These are phyloP conservation scores for Fraxinus quadrangulata DNA, from an alignment of 257 asterid species.

Conservation along the genomic window DNA sequence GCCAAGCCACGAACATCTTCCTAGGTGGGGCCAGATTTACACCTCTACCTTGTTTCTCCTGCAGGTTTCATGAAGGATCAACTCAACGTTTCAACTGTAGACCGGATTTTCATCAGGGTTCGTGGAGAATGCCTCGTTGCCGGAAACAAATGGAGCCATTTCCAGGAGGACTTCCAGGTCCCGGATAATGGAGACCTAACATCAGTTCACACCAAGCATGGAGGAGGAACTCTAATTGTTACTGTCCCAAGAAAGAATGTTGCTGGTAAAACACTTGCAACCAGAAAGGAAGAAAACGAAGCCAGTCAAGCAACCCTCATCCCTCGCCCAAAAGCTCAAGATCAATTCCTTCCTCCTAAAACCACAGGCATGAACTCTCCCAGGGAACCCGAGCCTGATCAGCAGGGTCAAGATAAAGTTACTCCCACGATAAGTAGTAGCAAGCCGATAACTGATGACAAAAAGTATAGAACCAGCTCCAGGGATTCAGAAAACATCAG, in stretches of 20 bases:
- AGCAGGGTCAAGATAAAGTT: conserved; percentile 25
- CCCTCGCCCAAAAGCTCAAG: conserved; percentile 20
- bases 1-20: too few relatives aligned
- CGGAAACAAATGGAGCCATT: conserved; percentile 76
- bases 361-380: conserved; percentile 8
- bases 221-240: conserved; percentile 58
- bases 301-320: conserved; percentile 2
- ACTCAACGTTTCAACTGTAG: conserved; percentile 65
- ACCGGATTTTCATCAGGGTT: conserved; percentile 50
- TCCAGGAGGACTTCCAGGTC: conserved; percentile 63
- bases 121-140: conserved; percentile 53
- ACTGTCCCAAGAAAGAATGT: conserved; percentile 44
- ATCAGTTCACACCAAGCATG: conserved; percentile 58
- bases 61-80: conserved; percentile 66
- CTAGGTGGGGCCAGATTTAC: neutral
- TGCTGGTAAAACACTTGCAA: neutral
- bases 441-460: conserved; percentile 24
- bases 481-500: conserved; percentile 9
- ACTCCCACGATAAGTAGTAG: conserved; percentile 24
- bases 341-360: conserved; percentile 29
- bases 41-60: neutral
- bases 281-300: neutral
- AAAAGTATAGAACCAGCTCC: conserved; percentile 13
- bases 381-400: conserved; percentile 28
- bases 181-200: conserved; percentile 54